These are phyloP conservation scores for Celoporthe dispersa DNA, from an alignment of 2,329 filamentous ascomycete species.

Conservation along the genomic window DNA sequence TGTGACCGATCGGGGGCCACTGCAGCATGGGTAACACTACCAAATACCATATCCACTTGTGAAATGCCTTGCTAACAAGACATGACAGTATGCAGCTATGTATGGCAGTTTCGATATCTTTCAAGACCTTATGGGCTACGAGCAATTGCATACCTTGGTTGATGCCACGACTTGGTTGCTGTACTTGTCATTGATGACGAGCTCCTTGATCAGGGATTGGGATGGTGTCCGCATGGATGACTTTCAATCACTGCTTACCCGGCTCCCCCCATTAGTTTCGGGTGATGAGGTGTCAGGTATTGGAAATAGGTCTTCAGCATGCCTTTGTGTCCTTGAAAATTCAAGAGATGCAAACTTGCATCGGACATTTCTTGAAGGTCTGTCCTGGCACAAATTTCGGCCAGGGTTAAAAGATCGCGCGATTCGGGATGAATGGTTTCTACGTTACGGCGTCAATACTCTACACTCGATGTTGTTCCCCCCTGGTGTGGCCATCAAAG, in stretches of 20 bases:
- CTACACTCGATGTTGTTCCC: not conserved
- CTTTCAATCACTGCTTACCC: not conserved
- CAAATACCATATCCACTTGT: too few relatives aligned
- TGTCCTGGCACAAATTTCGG: not conserved
- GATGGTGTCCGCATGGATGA: not conserved
- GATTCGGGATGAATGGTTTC: not conserved
- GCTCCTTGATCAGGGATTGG: too few relatives aligned
- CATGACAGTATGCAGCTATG: not conserved
- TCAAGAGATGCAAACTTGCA: not conserved
- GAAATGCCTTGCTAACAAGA: not conserved
- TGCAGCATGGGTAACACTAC: not conserved
- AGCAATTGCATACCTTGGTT: not conserved
- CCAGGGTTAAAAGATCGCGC: not conserved
- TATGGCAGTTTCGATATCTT: not conserved
- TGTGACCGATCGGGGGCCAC: rapidly evolving
- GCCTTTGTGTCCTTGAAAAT: not conserved
- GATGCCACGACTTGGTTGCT: not conserved
- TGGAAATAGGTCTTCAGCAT: not conserved
- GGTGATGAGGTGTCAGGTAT: too few relatives aligned
- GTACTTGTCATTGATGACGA: too few relatives aligned
- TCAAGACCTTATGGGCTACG: not conserved
- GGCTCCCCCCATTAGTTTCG: not conserved
- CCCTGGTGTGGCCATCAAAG: not conserved
- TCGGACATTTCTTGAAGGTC: too few relatives aligned
- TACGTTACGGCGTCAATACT: not conserved